Evolutionary conservation across 768 basidiomycete genomes (phyloP).

Genomic region (Pulveroboletus frians): DNA sequence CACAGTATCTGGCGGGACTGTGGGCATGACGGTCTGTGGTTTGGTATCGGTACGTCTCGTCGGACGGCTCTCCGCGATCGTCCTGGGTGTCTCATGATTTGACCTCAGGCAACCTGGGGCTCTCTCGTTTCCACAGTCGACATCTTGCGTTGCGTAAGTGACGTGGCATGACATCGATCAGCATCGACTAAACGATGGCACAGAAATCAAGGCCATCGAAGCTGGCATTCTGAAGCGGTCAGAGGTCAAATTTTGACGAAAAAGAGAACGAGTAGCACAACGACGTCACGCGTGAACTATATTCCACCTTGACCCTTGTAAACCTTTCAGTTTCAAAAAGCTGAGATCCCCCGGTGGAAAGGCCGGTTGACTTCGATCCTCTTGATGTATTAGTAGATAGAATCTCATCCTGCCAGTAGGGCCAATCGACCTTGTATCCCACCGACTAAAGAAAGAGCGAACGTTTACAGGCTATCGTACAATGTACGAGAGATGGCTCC

Average conservation of each 20-base stretch:
- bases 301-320: background rate
- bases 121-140: conserved; percentile 28
- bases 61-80: background rate
- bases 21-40: conserved; percentile 35
- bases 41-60: conserved; percentile 21
- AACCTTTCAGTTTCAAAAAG: no score
- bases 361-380: background rate
- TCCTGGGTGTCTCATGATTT: no score
- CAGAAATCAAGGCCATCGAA: conserved; percentile 31
- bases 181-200: background rate
- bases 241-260: conserved; percentile 16
- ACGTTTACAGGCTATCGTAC: conserved; percentile 4
- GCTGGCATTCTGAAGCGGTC: conserved; percentile 22
- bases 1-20: conserved; percentile 33
- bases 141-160: conserved; percentile 30
- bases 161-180: background rate
- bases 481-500: background rate
- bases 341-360: background rate
- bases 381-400: background rate
- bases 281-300: background rate
- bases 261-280: background rate
- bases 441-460: background rate
- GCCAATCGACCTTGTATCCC: background rate
- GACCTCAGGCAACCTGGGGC: conserved; percentile 14
- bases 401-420: no score